Evolutionary conservation across 2,329 filamentous ascomycete genomes (phyloP).

Genomic region (Colletotrichum salicis): DNA sequence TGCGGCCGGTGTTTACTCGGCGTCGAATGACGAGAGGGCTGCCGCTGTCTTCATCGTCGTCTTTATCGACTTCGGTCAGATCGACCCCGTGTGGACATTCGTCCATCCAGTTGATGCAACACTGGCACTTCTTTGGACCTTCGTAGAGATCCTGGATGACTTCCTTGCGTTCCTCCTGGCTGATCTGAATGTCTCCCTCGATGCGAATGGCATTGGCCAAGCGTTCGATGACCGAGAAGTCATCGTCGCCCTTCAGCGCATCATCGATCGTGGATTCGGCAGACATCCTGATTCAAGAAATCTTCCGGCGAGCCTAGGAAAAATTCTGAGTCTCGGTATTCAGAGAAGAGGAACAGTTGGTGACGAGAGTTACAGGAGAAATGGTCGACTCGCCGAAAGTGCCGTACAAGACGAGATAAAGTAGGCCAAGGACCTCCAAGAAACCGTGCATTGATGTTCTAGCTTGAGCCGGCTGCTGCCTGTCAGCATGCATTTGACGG

Average conservation of each 20-base stretch:
- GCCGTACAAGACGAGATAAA: not conserved
- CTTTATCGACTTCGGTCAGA: conserved; percentile 19
- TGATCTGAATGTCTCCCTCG: conserved; percentile 12
- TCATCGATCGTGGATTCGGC: not conserved
- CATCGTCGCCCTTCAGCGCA: conserved; percentile 5
- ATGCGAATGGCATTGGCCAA: conserved; percentile 17
- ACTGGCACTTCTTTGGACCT: conserved; percentile 41
- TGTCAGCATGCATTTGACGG: not conserved
- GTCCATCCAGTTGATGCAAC: conserved; percentile 44
- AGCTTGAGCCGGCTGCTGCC: not conserved
- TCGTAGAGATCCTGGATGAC: conserved; percentile 42
- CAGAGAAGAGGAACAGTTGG: not conserved
- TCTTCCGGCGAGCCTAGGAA: not conserved
- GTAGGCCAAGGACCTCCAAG: not conserved
- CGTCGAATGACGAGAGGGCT: conserved; percentile 37
- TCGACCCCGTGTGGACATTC: conserved; percentile 38
- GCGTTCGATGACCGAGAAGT: conserved; percentile 26
- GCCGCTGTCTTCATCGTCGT: conserved; percentile 10
- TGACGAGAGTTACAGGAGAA: not conserved
- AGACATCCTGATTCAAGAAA: not conserved
- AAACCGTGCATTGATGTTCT: not conserved
- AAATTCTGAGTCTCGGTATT: not conserved
- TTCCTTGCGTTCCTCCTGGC: conserved; percentile 3
- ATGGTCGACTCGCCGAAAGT: not conserved
- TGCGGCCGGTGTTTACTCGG: conserved; percentile 31